phyloP scores from a whole-genome alignment of 208 protist genomes.

The Acanthamoeba castellanii region DNA sequence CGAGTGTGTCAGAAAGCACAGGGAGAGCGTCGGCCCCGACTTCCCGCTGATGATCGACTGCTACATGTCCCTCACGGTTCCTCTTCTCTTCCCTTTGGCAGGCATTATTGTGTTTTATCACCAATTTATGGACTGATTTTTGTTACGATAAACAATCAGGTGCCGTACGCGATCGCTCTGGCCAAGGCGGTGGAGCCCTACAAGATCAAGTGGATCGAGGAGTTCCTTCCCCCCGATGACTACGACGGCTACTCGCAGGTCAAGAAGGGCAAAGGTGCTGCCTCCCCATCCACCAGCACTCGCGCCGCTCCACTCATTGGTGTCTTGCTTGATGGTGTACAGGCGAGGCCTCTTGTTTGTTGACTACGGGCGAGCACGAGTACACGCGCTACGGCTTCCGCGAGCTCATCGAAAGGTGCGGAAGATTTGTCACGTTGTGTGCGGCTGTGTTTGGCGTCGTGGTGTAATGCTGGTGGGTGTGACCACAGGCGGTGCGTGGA shows the following conservation, averaged over 20 bases:
- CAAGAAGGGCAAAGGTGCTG: constrained; percentile 76
- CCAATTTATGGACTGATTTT: neutral
- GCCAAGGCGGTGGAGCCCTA: constrained; percentile 74
- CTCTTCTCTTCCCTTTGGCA: neutral
- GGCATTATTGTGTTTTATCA: neutral
- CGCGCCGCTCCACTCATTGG: neutral
- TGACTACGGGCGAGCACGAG: constrained; percentile 85
- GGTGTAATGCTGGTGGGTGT: neutral
- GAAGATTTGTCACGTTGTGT: neutral
- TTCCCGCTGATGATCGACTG: constrained; percentile 86
- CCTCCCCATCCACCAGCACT: no score
- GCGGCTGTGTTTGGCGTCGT: no score
- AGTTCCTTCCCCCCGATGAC: constrained; percentile 84
- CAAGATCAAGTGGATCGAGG: constrained; percentile 85
- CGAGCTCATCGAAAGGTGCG: constrained; percentile 80
- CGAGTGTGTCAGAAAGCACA: constrained; percentile 69
- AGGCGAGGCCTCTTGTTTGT: constrained; percentile 59
- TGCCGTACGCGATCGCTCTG: constrained; percentile 84
- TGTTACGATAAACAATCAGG: neutral
- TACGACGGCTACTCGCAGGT: constrained; percentile 84
- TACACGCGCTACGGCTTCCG: constrained; percentile 87
- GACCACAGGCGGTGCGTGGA: constrained; percentile 77
- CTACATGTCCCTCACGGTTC: constrained; percentile 85
- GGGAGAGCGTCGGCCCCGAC: constrained; percentile 79
- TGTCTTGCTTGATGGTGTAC: neutral